These are phyloP conservation scores for Huntiella moniliformis DNA, from an alignment of 2,329 filamentous ascomycete genomes.

Conservation along the genomic window DNA sequence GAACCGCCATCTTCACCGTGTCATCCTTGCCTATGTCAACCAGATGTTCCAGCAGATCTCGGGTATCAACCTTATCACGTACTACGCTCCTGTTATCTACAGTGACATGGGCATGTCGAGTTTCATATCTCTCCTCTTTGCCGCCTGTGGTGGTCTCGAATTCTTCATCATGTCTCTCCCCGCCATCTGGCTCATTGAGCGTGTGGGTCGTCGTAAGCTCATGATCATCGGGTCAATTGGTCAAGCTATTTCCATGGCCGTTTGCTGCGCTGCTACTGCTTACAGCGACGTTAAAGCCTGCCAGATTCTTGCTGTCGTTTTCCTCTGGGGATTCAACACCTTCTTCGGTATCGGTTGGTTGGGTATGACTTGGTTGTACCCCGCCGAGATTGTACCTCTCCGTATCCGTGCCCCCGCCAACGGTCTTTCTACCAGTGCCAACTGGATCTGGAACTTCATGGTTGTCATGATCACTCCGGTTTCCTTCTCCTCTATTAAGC, in stretches of 20 bases:
- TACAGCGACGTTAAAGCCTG: conserved; percentile 19
- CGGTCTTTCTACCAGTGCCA: conserved; percentile 33
- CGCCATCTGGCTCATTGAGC: conserved; percentile 41
- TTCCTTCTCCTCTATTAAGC: conserved; percentile 35
- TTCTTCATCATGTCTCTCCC: conserved; percentile 32
- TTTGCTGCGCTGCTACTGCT: conserved; percentile 33
- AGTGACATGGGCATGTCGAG: conserved; percentile 27
- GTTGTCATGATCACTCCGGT: conserved; percentile 45
- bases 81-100: conserved; percentile 44
- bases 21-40: conserved; percentile 40
- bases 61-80: conserved; percentile 44
- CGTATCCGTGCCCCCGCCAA: conserved; percentile 45
- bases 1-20: conserved; percentile 34
- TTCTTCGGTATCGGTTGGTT: conserved; percentile 27
- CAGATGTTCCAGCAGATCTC: conserved; percentile 49
- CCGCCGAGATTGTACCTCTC: conserved; percentile 47
- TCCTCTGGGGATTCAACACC: conserved; percentile 45
- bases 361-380: conserved; percentile 44
- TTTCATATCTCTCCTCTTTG: conserved; percentile 36
- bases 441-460: conserved; percentile 46
- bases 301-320: conserved; percentile 43
- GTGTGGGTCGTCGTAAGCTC: conserved; percentile 46
- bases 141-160: conserved; percentile 19
- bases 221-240: conserved; percentile 50
- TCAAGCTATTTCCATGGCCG: conserved; percentile 37